Conservation (phyloP, 345 rosid genomes). For the Dimocarpus longan region DNA sequence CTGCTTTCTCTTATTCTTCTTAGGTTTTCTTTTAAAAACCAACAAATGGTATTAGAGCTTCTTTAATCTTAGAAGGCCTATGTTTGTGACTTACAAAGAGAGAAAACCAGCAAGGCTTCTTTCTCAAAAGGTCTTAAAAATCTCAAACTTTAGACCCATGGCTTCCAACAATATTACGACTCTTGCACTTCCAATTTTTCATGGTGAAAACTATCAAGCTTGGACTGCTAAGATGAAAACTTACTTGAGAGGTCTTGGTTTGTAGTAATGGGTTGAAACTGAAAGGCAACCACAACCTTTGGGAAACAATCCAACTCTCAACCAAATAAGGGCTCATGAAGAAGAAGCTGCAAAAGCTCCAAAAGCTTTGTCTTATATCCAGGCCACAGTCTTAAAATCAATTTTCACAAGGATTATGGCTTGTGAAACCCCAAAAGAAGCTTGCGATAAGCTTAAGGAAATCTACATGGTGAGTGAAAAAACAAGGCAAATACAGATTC, state of each 20-base stretch:
- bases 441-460: background rate
- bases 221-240: slow-evolving; percentile 5
- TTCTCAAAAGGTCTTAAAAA: too few species aligned
- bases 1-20: too few species aligned
- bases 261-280: slow-evolving; percentile 11
- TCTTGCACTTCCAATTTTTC: background rate
- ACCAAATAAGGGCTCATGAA: background rate
- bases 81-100: too few species aligned
- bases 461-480: background rate
- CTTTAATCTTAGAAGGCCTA: too few species aligned
- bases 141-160: background rate
- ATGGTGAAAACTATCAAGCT: background rate
- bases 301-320: background rate
- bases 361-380: background rate
- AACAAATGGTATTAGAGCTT: too few species aligned
- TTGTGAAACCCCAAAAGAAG: background rate
- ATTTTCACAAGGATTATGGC: slow-evolving; percentile 7
- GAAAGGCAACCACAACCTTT: background rate
- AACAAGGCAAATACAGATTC: background rate
- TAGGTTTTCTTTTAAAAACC: too few species aligned
- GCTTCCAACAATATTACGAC: background rate
- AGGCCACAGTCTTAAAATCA: background rate
- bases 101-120: too few species aligned
- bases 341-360: background rate
- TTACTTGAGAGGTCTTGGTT: background rate